Evolutionary conservation across 1,284 basidiomycete genomes (phyloP), one percentile per base, ranked within the genome.

Genomic region (Tilletia horrida): DNA sequence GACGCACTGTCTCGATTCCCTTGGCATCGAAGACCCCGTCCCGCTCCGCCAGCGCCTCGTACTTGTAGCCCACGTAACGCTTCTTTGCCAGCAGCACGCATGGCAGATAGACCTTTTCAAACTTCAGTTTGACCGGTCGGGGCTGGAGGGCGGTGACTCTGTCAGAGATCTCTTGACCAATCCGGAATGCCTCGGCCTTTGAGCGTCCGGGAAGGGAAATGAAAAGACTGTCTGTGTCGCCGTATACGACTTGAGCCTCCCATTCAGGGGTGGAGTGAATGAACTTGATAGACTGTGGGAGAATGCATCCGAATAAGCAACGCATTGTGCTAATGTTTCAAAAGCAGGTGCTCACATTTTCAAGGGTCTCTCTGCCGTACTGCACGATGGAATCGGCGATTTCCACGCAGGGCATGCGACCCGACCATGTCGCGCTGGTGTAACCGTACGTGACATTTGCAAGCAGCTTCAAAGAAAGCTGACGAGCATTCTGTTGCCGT

Each of bases 321-420:
- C 45, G n/a, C n/a, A n/a, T n/a, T n/a, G n/a, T n/a, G n/a, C n/a
- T n/a, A n/a, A n/a, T n/a, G n/a, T n/a, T n/a, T n/a, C n/a, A 35
- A 25, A 2, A 6, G 45, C 42, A 14, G 90, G 92, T 86, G 35
- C 55, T 6, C 35, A 59, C 55, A 8, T 93, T 92, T 82, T 97
- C 94, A 21, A 98, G 84, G 0, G 93, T 97, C 83, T 97, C 94
- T 45, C 95, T 86, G 1, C 95, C 95, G 23, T 88, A 93, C 83
- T 97, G 94, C 0, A 98, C 95, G 72, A 98, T 97, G 66, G 92
- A 92, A 79, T 98, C 95, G 0, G 95, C 96, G 47, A 98, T 92
- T 83, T 97, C 94, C 21, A 97, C 94, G 23, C 92, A 93, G 21
- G 96, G 95, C 96, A 98, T 98, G 61, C 95, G 86, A 2, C 96